Conservation (phyloP, 805 yeast species). For the Ogataea corticis region DNA sequence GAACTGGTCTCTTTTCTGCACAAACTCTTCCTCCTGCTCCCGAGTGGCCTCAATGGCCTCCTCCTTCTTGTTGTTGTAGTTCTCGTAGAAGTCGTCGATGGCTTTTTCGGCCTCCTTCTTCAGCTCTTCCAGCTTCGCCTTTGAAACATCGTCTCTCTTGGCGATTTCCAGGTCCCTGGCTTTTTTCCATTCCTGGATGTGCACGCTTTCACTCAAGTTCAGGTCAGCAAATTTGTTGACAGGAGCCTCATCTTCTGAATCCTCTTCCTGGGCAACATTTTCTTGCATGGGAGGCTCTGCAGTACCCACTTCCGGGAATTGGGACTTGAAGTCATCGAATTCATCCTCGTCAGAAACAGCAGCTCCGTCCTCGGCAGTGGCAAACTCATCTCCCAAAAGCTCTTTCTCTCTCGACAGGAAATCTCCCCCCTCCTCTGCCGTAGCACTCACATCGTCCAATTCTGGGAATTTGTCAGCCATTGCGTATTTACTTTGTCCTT, state of each 20-base stretch:
- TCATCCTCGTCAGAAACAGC: conserved; percentile 47
- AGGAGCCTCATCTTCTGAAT: conserved; percentile 31
- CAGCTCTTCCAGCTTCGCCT: conserved; percentile 61
- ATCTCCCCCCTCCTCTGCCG: conserved; percentile 42
- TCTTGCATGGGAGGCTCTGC: conserved; percentile 14
- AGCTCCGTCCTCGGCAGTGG: conserved; percentile 60
- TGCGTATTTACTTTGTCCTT: background rate
- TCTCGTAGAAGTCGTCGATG: conserved; percentile 89
- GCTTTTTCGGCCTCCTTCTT: conserved; percentile 76
- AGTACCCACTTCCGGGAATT: conserved; percentile 57
- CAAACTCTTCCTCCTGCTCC: conserved; percentile 68
- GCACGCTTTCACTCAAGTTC: conserved; percentile 52
- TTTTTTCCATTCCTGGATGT: conserved; percentile 75
- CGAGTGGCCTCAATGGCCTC: conserved; percentile 61
- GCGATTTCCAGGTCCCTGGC: conserved; percentile 76
- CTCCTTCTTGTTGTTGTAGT: conserved; percentile 82
- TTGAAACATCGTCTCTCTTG: conserved; percentile 74
- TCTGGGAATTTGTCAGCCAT: conserved; percentile 83
- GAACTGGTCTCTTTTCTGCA: conserved; percentile 70
- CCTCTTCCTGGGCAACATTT: conserved; percentile 14
- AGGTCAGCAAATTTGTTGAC: conserved; percentile 40
- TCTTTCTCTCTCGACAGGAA: conserved; percentile 70
- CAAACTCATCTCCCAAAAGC: conserved; percentile 68
- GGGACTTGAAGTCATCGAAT: conserved; percentile 61
- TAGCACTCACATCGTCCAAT: conserved; percentile 46